A percentile compares a stretch with the other conserved stretches of the same genome.
phyloP scores from a whole-genome alignment of 1,284 basidiomycete species.

The Marasmius sp. region DNA sequence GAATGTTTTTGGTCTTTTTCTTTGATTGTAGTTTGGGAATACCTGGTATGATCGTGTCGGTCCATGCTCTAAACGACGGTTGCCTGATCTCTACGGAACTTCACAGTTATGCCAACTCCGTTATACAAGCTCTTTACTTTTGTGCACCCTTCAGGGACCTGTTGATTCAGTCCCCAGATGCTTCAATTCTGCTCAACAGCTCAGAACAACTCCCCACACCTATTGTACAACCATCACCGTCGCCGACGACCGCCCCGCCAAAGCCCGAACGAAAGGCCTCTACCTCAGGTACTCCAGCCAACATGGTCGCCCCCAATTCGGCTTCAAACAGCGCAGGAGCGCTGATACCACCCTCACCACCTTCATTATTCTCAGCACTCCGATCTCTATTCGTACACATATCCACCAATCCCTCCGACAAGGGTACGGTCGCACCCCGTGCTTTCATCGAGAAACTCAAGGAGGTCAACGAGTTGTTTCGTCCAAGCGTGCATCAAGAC shows the following conservation, averaged over 20 bases:
- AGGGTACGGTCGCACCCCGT: constrained; percentile 84
- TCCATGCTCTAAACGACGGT: constrained; percentile 6
- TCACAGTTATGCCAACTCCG: constrained; percentile 89
- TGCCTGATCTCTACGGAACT: neutral
- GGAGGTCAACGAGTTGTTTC: constrained; percentile 84
- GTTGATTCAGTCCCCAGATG: constrained; percentile 41
- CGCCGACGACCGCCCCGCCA: constrained; percentile 37
- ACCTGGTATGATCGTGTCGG: constrained; percentile 7
- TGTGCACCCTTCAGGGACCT: constrained; percentile 50
- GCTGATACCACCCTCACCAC: constrained; percentile 59
- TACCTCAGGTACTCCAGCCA: constrained; percentile 26
- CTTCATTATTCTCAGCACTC: constrained; percentile 85
- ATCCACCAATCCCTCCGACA: constrained; percentile 69
- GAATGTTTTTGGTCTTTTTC: constrained; percentile 32
- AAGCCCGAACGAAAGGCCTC: constrained; percentile 50
- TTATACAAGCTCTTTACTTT: constrained; percentile 91
- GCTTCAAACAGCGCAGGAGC: constrained; percentile 23
- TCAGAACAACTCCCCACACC: neutral
- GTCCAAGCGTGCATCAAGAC: constrained; percentile 89
- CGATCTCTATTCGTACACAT: constrained; percentile 89
- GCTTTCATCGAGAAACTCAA: constrained; percentile 91
- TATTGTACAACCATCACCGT: constrained; percentile 20
- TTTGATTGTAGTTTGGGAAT: constrained; percentile 29
- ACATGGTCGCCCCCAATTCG: constrained; percentile 11
- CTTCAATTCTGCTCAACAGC: constrained; percentile 17